These are phyloP conservation scores for Penicillium desertorum DNA, from an alignment of 495 filamentous ascomycete species.

Conservation along the genomic window DNA sequence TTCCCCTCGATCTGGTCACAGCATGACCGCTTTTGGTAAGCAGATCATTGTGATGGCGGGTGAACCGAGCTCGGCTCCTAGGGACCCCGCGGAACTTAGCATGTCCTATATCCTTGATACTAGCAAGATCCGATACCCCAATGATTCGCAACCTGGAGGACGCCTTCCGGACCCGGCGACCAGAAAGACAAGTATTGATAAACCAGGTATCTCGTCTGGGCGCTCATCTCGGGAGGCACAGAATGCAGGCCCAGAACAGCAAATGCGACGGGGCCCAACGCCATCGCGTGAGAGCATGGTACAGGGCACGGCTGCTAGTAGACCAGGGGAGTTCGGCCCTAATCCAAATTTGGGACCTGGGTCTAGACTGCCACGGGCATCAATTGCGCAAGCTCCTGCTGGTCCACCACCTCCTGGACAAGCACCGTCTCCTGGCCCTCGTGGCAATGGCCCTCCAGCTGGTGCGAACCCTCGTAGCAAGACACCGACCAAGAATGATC, in stretches of 20 bases:
- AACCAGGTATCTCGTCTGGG: conserved; percentile 33
- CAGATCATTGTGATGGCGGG: conserved; percentile 89
- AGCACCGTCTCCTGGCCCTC: conserved; percentile 75
- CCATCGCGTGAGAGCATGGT: conserved; percentile 56
- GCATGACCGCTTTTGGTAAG: conserved; percentile 93
- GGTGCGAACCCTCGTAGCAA: conserved; percentile 52
- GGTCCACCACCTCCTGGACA: conserved; percentile 88
- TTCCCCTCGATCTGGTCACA: conserved; percentile 90
- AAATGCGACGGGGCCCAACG: conserved; percentile 46
- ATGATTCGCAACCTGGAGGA: conserved; percentile 60
- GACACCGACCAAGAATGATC: conserved; percentile 57
- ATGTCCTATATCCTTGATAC: conserved; percentile 93
- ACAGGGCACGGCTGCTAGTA: conserved; percentile 25
- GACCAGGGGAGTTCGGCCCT: conserved; percentile 31
- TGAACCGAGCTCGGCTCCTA: conserved; percentile 84
- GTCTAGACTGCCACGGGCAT: conserved; percentile 69
- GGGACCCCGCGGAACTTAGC: conserved; percentile 78
- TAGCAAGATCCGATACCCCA: conserved; percentile 90
- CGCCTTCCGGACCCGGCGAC: conserved; percentile 27
- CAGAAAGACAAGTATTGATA: conserved; percentile 44
- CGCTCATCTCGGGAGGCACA: conserved; percentile 64
- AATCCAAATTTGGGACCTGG: conserved; percentile 44
- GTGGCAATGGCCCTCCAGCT: conserved; percentile 41
- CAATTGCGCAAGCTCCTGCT: conserved; percentile 66
- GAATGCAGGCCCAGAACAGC: conserved; percentile 52